Evolutionary conservation across 2,329 filamentous ascomycete species (phyloP), one percentile per base, ranked within the genome.

Genomic region (Rasamsonia emersonii): DNA sequence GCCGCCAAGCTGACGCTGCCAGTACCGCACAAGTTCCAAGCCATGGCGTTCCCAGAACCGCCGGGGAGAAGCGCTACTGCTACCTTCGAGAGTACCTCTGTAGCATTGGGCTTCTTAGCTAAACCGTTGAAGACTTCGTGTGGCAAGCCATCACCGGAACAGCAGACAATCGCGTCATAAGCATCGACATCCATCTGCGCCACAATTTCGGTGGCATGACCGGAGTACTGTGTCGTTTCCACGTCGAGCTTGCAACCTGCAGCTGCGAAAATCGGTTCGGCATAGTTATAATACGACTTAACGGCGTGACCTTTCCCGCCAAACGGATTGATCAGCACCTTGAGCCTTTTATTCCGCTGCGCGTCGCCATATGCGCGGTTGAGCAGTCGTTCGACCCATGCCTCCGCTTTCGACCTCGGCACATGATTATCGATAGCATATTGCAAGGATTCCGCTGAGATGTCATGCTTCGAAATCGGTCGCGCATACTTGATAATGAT

Each of bases 41-140:
- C 83, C 77, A 96, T 82, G 14, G 85, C 91, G 56, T 98, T 98
- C 4, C 91, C 91, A 30, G 84, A 91, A 9, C 91, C 91, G 51
- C 88, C 93, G 1, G 91, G 91, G 20, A 98, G 70, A 51, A 94
- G 85, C 14, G 79, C 80, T 2, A 98, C 77, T 1, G 91, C 84
- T 9, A 96, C 63, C 48, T 79, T 82, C 14, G 69, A 64, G 38
- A 98, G 62, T 0, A 89, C 91, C 34, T 71, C 71, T 18, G 70
- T 67, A 13, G 86, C 86, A 58, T 95, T 83, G 4, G 70, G 53
- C 23, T 86, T 78, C 58, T 77, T 80, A 9, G 75, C 86, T 18
- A 98, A 64, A 0, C 91, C 91, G 53, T 98, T 96, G 66, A 95
- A 94, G 6, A 94, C 82, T 59, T 98, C 91, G 54, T 94, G 82